Percentiles rank a stretch among this genome's conserved stretches.
phyloP scores from a whole-genome alignment of 1,284 basidiomycete genomes.

The Trichosporon inkin region DNA sequence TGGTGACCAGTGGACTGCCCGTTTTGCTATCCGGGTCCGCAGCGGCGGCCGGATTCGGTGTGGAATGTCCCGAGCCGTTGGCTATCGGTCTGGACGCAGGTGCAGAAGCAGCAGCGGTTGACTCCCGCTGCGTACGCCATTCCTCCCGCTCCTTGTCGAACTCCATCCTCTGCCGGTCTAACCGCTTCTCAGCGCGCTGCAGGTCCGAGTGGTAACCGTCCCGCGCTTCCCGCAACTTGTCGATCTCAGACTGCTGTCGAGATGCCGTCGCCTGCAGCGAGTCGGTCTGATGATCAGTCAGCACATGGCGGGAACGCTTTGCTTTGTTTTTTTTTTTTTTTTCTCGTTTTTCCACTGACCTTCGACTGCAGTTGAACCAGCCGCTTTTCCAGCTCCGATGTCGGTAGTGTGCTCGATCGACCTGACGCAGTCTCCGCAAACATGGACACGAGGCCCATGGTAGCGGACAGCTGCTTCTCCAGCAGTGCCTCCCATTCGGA shows the following conservation, averaged over 20 bases:
- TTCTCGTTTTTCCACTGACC: conserved; percentile 16
- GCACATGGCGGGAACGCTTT: too few species aligned
- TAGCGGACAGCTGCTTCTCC: conserved; percentile 33
- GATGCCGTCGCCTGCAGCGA: conserved; percentile 54
- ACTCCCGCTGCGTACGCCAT: conserved; percentile 36
- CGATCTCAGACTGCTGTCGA: conserved; percentile 59
- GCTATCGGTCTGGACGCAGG: conserved; percentile 59
- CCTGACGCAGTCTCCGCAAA: conserved; percentile 28
- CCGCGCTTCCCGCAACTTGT: conserved; percentile 58
- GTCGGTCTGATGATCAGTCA: neutral
- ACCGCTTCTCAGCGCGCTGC: conserved; percentile 61
- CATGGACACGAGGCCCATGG: conserved; percentile 30
- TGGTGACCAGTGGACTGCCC: neutral
- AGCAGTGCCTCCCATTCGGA: conserved; percentile 36
- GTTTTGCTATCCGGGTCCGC: conserved; percentile 33
- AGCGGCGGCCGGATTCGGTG: conserved; percentile 53
- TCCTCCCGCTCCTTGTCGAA: conserved; percentile 55
- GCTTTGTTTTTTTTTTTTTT: too few species aligned
- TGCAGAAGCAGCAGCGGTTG: conserved; percentile 29
- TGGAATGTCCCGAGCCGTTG: conserved; percentile 46
- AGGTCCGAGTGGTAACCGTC: conserved; percentile 61
- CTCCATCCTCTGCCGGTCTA: conserved; percentile 66
- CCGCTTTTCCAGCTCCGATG: conserved; percentile 14
- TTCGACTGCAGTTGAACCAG: conserved; percentile 35
- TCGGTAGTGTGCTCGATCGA: conserved; percentile 7